phyloP scores from a whole-genome alignment of 2,329 filamentous ascomycete species.

The Penicillium sp. region DNA sequence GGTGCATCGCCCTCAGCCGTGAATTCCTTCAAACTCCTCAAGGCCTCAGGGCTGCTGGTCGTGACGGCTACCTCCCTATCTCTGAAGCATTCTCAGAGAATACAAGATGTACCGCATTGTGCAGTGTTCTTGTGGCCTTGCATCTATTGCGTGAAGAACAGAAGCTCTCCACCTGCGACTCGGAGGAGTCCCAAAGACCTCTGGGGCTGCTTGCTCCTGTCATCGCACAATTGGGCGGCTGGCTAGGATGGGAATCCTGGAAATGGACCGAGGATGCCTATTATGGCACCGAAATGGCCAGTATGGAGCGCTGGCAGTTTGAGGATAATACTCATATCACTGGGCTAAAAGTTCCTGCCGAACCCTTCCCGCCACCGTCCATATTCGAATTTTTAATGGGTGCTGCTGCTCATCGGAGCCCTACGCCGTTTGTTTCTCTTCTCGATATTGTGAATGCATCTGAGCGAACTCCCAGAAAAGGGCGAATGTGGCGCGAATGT shows the following conservation, averaged over 20 bases:
- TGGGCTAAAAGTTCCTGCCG: conserved; percentile 44
- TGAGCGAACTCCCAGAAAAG: conserved; percentile 30
- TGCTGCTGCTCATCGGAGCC: conserved; percentile 36
- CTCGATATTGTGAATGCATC: conserved; percentile 48
- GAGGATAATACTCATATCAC: conserved; percentile 54
- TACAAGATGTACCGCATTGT: conserved; percentile 61
- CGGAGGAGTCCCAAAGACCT: conserved; percentile 49
- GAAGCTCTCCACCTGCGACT: conserved; percentile 68
- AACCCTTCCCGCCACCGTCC: conserved; percentile 59
- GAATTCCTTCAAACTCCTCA: conserved; percentile 63
- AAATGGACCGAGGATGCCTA: conserved; percentile 52
- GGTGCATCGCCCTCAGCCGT: conserved; percentile 59
- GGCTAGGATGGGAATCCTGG: conserved; percentile 75
- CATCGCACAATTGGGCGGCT: conserved; percentile 75
- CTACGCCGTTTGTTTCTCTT: conserved; percentile 51
- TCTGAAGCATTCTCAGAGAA: conserved; percentile 54
- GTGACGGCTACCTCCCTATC: conserved; percentile 66
- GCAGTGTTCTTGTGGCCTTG: conserved; percentile 69
- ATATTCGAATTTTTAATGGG: conserved; percentile 57
- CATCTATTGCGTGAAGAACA: conserved; percentile 88
- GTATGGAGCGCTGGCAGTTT: conserved; percentile 55
- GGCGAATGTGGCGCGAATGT: conserved; percentile 39
- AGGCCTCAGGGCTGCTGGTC: conserved; percentile 57
- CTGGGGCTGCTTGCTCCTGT: conserved; percentile 64
- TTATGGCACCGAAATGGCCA: conserved; percentile 62